These are phyloP conservation scores for Candida tallmaniae DNA, from an alignment of 805 yeast species.

Conservation along the genomic window DNA sequence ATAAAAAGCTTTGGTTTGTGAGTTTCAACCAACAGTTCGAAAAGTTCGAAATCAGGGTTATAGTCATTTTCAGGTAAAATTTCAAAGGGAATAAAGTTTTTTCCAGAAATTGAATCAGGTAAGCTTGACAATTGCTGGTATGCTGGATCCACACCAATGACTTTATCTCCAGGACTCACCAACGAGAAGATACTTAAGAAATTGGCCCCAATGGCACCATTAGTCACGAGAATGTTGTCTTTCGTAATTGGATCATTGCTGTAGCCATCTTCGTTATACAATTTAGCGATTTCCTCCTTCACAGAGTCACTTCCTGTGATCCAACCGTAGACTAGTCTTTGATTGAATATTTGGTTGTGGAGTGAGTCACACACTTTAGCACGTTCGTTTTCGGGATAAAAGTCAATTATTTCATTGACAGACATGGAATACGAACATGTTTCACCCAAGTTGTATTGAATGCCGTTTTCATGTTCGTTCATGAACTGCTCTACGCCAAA, in stretches of 20 bases:
- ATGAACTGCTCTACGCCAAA: constrained; percentile 53
- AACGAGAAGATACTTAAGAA: constrained; percentile 42
- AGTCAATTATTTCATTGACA: constrained; percentile 30
- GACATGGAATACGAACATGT: constrained; percentile 47
- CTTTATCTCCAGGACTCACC: constrained; percentile 43
- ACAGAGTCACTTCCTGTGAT: constrained; percentile 43
- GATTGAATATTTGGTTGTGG: constrained; percentile 15
- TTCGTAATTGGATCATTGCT: constrained; percentile 40
- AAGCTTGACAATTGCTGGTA: constrained; percentile 49
- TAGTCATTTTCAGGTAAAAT: constrained; percentile 30
- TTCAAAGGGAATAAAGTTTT: constrained; percentile 29
- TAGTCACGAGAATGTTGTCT: constrained; percentile 47
- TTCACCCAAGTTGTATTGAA: constrained; percentile 44
- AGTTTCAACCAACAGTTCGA: constrained; percentile 24
- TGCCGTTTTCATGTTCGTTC: constrained; percentile 43
- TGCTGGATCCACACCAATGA: constrained; percentile 44
- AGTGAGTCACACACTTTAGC: constrained; percentile 10
- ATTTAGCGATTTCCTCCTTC: constrained; percentile 27
- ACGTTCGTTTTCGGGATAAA: constrained; percentile 11
- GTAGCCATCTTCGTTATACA: constrained; percentile 25
- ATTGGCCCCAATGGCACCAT: constrained; percentile 56
- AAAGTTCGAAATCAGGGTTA: constrained; percentile 30
- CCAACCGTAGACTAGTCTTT: constrained; percentile 41
- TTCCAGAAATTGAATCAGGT: constrained; percentile 40
- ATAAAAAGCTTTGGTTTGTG: constrained; percentile 39